A percentile compares a stretch with the other conserved stretches of the same genome.
phyloP scores from a whole-genome alignment of 176 grass and related monocot genomes.

The Alopecurus myosuroides region DNA sequence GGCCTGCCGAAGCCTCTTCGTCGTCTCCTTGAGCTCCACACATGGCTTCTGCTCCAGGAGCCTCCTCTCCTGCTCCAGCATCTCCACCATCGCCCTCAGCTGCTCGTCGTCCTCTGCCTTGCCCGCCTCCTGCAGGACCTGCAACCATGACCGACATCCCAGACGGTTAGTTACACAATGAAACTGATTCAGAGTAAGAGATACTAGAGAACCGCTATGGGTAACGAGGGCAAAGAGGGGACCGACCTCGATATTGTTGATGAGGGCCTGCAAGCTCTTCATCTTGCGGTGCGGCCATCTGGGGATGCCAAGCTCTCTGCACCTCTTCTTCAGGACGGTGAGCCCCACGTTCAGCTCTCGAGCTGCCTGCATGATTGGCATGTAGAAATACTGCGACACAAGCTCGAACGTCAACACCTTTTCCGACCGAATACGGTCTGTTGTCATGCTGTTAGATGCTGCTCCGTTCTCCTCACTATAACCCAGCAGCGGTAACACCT shows the following conservation, averaged over 20 bases:
- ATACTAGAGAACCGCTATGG: not conserved
- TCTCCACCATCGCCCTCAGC: constrained; percentile 34
- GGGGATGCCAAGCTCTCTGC: constrained; percentile 60
- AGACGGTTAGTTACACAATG: not conserved
- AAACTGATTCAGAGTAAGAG: not conserved
- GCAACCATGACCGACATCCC: not conserved
- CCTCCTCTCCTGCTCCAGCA: constrained; percentile 44
- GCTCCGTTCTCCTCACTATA: not conserved
- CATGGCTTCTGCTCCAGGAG: constrained; percentile 54
- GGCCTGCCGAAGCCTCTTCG: constrained; percentile 65
- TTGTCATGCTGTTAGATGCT: not conserved
- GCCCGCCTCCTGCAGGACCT: constrained; percentile 43
- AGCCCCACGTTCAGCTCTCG: constrained; percentile 56
- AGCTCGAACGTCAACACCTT: constrained; percentile 40
- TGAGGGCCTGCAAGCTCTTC: constrained; percentile 60
- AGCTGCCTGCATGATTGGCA: constrained; percentile 64
- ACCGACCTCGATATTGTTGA: constrained; percentile 68
- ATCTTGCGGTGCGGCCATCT: constrained; percentile 78
- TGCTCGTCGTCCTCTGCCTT: constrained; percentile 26
- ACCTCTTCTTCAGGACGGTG: constrained; percentile 64
- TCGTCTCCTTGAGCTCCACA: constrained; percentile 53
- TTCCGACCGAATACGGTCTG: not conserved
- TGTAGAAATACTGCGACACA: constrained; percentile 58
- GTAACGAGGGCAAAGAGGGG: not conserved
- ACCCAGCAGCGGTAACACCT: not conserved